phyloP scores from a whole-genome alignment of 1,284 basidiomycete genomes.

The Exobasidium rhododendri region DNA sequence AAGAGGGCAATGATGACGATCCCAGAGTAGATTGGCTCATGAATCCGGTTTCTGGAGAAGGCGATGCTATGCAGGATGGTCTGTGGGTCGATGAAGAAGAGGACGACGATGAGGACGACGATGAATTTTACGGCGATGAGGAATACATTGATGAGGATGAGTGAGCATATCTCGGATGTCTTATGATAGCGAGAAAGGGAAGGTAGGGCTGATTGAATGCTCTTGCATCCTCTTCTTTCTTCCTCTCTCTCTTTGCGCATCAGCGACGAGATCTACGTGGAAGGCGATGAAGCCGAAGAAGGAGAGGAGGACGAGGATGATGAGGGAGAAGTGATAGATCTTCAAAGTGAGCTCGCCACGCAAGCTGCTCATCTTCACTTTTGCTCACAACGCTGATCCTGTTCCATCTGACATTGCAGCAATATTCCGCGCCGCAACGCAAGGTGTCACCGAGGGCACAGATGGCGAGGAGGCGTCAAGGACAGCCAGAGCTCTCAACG shows the following conservation, averaged over 20 bases:
- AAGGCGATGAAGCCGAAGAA: slow-evolving; percentile 20
- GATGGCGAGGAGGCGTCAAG: slow-evolving; percentile 23
- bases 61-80: slow-evolving; percentile 1
- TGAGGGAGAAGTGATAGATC: slow-evolving; percentile 21
- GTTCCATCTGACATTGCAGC: not conserved
- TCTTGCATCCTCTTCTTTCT: not conserved
- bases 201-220: slow-evolving; percentile 15
- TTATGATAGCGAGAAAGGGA: no score
- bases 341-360: slow-evolving; percentile 10
- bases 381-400: no score
- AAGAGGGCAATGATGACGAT: slow-evolving; percentile 6
- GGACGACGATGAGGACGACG: slow-evolving; percentile 13
- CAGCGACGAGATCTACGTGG: slow-evolving; percentile 20
- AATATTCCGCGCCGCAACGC: slow-evolving; percentile 9
- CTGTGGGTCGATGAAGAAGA: slow-evolving; percentile 15
- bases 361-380: not conserved
- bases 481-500: slow-evolving; percentile 23
- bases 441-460: slow-evolving; percentile 16
- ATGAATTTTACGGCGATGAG: slow-evolving; percentile 17
- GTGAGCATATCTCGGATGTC: no score
- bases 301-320: slow-evolving; percentile 16
- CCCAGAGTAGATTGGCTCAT: slow-evolving; percentile 3
- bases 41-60: slow-evolving; percentile 4
- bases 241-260: no score
- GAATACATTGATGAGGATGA: slow-evolving; percentile 25